phyloP scores from a whole-genome alignment of 2,329 filamentous ascomycete species.

The Tolypocladium sp. region DNA sequence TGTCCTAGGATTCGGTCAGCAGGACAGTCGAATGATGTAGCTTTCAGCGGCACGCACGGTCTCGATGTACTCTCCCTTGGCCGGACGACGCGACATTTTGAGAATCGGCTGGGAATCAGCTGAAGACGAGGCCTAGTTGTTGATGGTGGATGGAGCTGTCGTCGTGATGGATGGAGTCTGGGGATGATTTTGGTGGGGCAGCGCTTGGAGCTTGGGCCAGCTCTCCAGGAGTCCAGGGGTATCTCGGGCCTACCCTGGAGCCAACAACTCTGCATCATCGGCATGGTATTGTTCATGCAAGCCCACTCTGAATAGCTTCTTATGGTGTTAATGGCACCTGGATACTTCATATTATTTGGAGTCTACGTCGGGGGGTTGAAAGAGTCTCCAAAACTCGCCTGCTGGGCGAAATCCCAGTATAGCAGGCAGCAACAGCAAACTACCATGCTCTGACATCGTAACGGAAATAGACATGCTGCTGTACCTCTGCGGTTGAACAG shows the following conservation, averaged over 20 bases:
- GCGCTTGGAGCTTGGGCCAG: neutral
- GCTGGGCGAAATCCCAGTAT: too few species aligned
- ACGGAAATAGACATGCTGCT: too few species aligned
- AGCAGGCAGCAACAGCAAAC: too few species aligned
- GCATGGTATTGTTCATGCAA: neutral
- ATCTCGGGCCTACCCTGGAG: neutral
- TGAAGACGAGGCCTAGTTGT: neutral
- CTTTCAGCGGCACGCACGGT: slow-evolving; percentile 46
- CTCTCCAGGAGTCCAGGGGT: neutral
- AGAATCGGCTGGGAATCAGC: neutral
- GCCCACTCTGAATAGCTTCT: too few species aligned
- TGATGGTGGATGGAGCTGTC: neutral
- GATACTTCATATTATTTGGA: too few species aligned
- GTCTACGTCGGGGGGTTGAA: too few species aligned
- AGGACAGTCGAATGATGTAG: neutral
- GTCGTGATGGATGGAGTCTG: neutral
- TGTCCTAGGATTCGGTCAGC: slow-evolving; percentile 53
- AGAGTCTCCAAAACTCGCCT: too few species aligned
- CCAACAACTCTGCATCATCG: neutral
- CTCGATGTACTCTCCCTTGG: slow-evolving; percentile 92
- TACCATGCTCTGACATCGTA: too few species aligned
- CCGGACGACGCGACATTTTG: slow-evolving; percentile 65
- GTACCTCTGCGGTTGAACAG: too few species aligned
- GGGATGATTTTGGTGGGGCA: neutral
- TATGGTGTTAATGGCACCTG: too few species aligned